Evolutionary conservation across 768 basidiomycete genomes (phyloP), one percentile per base, ranked within the genome.

Genomic region (Termitomyces eurrhizus): DNA sequence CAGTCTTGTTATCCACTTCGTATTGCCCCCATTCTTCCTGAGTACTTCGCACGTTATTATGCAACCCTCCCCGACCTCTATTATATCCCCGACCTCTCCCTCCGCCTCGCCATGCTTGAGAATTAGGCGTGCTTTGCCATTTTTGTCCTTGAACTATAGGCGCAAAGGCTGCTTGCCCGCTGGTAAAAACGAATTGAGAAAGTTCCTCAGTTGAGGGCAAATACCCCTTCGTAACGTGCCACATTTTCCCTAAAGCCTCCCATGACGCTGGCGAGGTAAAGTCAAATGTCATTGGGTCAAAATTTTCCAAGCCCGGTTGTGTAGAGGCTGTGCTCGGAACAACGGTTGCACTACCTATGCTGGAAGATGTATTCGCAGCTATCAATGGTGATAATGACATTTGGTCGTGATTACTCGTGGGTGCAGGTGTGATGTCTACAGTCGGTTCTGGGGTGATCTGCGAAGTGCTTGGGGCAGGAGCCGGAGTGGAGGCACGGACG

Each of bases 171-270:
- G 68, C 68, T 69, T 69, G 67, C 21, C 67, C 69, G 44, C 71
- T 67, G 24, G 79, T 60, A 78, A 89, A 79, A 63, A 90, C 79
- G 69, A 87, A 89, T 72, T 85, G 81, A 86, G 91, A 86, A 65
- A 93, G 81, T 67, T 92, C 81, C 67, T 91, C 87, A 67, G 87
- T 86, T 59, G 88, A 81, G 33, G 92, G 92, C 65, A 77, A 52
- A 67, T 82, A 80, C 45, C 90, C 88, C 72, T 89, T 74, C 56
- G 89, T 87, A 58, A 79, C 77, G 69, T 80, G 74, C 90, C 89
- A 93, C 78, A 90, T 85, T 69, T 84, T 84, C 70, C 88, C 89
- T 61, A 95, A 82, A 59, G 83, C 81, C 77, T 88, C 85, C 93
- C 93, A 95, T 71, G 89, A 87, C 56, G 82, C 72, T 57, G 92